phyloP scores from a whole-genome alignment of 1,139 yeast genomes.

The Eremothecium sinecaudum region DNA sequence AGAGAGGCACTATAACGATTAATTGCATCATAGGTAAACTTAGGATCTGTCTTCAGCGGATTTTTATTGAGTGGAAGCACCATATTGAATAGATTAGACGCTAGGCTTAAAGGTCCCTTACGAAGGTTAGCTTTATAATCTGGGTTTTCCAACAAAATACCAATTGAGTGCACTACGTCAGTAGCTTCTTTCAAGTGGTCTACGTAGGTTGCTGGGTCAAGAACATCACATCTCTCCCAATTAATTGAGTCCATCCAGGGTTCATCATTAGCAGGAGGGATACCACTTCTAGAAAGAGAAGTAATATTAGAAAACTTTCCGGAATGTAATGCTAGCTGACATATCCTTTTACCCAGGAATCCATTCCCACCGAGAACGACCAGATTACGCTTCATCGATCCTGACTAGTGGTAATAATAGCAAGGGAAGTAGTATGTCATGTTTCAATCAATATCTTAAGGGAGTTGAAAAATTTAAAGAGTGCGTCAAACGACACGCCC shows the following conservation, averaged over 20 bases:
- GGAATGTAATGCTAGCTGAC: conserved; percentile 52
- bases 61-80: conserved; percentile 31
- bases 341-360: conserved; percentile 60
- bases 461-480: neutral
- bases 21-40: conserved; percentile 47
- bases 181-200: conserved; percentile 40
- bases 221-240: conserved; percentile 63
- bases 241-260: conserved; percentile 52
- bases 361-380: conserved; percentile 84
- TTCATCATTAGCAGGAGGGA: conserved; percentile 39
- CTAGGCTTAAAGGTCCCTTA: conserved; percentile 8
- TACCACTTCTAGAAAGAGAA: conserved; percentile 53
- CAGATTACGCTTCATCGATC: conserved; percentile 12
- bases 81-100: neutral
- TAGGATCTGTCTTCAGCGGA: conserved; percentile 41
- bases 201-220: conserved; percentile 50
- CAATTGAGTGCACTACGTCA: conserved; percentile 79
- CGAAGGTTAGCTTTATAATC: conserved; percentile 45
- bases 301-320: conserved; percentile 53
- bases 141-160: conserved; percentile 58
- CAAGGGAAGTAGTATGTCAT: too few species aligned
- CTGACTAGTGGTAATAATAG: too few species aligned
- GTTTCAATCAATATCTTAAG: too few species aligned
- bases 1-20: conserved; percentile 64
- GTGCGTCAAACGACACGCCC: neutral